These are phyloP conservation scores for Bolboschoenus planiculmis DNA, from an alignment of 176 grass and related monocot genomes.

Conservation along the genomic window DNA sequence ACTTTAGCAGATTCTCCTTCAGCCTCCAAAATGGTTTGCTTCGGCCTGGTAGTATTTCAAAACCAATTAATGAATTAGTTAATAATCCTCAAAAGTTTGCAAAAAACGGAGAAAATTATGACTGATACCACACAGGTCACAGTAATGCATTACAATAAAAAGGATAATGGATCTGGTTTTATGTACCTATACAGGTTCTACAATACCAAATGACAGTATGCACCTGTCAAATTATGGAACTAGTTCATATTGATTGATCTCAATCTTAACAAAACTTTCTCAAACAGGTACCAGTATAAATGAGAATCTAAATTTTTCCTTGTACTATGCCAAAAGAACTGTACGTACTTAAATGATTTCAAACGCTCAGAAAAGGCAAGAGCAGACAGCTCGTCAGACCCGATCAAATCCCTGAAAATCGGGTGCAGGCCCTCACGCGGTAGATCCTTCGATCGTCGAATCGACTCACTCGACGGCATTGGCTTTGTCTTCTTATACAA, in stretches of 20 bases:
- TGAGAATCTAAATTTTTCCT: background rate
- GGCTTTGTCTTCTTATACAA: conserved; percentile 74
- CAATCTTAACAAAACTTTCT: background rate
- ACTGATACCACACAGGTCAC: background rate
- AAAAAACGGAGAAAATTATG: background rate
- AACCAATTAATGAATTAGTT: conserved; percentile 14
- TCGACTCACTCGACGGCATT: conserved; percentile 71
- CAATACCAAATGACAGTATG: background rate
- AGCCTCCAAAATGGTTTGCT: conserved; percentile 95
- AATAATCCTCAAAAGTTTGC: background rate
- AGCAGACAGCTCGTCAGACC: conserved; percentile 71
- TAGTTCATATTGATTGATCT: background rate
- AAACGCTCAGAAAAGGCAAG: conserved; percentile 80
- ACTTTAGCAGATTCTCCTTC: conserved; percentile 76
- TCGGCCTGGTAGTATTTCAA: conserved; percentile 48
- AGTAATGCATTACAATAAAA: conserved; percentile 18
- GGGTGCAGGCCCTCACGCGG: conserved; percentile 81
- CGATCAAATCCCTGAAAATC: conserved; percentile 60
- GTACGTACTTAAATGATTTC: conserved; percentile 66
- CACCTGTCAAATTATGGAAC: background rate
- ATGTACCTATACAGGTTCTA: background rate
- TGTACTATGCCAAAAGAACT: background rate
- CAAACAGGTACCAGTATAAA: background rate
- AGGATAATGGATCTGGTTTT: background rate
- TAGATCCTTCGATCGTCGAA: conserved; percentile 74